Evolutionary conservation across 2,329 filamentous ascomycete genomes (phyloP).

Genomic region (Talaromyces sp.): DNA sequence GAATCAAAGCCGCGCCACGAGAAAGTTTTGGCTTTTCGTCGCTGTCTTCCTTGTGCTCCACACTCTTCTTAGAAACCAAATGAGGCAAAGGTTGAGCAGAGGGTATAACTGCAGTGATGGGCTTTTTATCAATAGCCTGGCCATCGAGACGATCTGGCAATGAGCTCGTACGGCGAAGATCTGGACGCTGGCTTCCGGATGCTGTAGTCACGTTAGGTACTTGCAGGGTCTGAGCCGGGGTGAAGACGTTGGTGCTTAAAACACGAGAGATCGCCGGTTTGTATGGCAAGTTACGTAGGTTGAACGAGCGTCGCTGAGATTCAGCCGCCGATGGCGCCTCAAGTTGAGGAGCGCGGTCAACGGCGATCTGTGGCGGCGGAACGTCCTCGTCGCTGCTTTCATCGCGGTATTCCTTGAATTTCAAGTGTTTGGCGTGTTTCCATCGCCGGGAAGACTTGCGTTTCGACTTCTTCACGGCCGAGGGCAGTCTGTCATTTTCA

Average conservation of each 20-base stretch:
- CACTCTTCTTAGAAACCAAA: conserved; percentile 33
- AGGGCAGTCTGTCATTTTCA: conserved; percentile 20
- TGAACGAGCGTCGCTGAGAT: conserved; percentile 46
- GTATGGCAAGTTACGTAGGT: conserved; percentile 58
- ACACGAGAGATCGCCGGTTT: conserved; percentile 60
- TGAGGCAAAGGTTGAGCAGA: conserved; percentile 21
- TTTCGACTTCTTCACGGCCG: conserved; percentile 13
- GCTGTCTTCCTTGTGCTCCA: conserved; percentile 36
- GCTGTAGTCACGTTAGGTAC: conserved; percentile 12
- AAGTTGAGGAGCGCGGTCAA: neutral
- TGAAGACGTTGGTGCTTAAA: conserved; percentile 69
- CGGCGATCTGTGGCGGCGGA: neutral
- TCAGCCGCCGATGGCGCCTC: neutral
- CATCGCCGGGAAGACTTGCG: conserved; percentile 15
- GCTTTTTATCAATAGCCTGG: conserved; percentile 41
- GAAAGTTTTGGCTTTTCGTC: conserved; percentile 27
- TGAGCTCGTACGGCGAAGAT: conserved; percentile 70
- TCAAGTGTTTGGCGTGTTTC: conserved; percentile 28
- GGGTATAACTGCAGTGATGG: conserved; percentile 10
- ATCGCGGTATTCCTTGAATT: conserved; percentile 6
- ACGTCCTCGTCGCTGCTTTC: conserved; percentile 8
- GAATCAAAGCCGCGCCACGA: conserved; percentile 50
- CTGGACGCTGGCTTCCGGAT: conserved; percentile 36
- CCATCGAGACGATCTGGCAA: conserved; percentile 63
- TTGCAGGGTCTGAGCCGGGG: conserved; percentile 9